Conservation (phyloP, 768 basidiomycete genomes). For the Galerina marginata region DNA sequence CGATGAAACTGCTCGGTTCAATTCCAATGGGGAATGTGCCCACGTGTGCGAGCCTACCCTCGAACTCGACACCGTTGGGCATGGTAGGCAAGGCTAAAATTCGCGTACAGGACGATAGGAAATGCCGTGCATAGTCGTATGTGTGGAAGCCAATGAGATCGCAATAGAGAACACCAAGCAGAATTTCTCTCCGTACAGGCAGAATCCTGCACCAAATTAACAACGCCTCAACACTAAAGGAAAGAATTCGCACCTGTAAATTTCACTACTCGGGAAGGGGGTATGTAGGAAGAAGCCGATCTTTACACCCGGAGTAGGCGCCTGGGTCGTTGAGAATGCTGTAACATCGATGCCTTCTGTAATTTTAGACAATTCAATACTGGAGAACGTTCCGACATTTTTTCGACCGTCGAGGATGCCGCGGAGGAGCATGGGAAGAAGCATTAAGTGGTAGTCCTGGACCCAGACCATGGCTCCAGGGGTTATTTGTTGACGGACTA, state of each 20-base stretch:
- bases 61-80: constrained; percentile 98
- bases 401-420: constrained; percentile 79
- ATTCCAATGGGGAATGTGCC: constrained; percentile 99
- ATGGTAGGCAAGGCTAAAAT: constrained; percentile 94
- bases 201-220: constrained; percentile 69
- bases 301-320: constrained; percentile 72
- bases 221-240: constrained; percentile 7
- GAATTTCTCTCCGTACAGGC: constrained; percentile 95
- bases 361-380: constrained; percentile 68
- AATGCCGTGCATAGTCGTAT: constrained; percentile 99
- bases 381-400: constrained; percentile 59
- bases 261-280: constrained; percentile 97
- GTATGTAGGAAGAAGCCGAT: constrained; percentile 99
- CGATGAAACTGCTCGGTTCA: constrained; percentile 90
- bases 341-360: constrained; percentile 72
- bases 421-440: constrained; percentile 94
- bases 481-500: constrained; percentile 75
- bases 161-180: constrained; percentile 95
- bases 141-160: constrained; percentile 99
- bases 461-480: constrained; percentile 98
- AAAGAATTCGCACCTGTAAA: constrained; percentile 74
- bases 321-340: constrained; percentile 40
- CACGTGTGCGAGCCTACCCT: constrained; percentile 93
- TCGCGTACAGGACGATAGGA: constrained; percentile 97
- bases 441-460: constrained; percentile 98